These are phyloP conservation scores for Gastrodia elata DNA, from an alignment of 106 monocot species.

Conservation along the genomic window DNA sequence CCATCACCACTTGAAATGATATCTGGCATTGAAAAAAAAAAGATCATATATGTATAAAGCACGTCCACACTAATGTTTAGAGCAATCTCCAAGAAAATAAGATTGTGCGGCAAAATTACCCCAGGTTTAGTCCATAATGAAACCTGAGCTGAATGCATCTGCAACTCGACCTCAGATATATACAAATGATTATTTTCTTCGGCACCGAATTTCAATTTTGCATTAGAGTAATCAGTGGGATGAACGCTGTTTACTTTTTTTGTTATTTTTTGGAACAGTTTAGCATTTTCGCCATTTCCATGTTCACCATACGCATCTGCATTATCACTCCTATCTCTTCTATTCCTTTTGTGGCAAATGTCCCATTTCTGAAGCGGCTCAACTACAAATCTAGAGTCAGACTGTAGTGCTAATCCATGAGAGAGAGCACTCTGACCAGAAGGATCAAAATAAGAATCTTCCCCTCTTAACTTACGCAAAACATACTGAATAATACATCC, in stretches of 20 bases:
- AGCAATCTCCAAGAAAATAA: background rate
- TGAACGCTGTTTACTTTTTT: constrained; percentile 44
- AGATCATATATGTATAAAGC: background rate
- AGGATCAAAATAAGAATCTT: constrained; percentile 31
- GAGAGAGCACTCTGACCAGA: constrained; percentile 24
- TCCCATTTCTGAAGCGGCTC: constrained; percentile 95
- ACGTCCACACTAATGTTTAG: background rate
- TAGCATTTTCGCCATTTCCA: constrained; percentile 40
- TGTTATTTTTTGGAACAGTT: constrained; percentile 34
- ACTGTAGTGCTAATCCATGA: constrained; percentile 22
- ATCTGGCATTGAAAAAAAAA: constrained; percentile 36
- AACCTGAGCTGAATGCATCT: constrained; percentile 41
- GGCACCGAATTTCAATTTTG: constrained; percentile 18
- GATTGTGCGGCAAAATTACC: constrained; percentile 24
- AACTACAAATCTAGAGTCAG: constrained; percentile 50
- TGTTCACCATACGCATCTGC: constrained; percentile 76
- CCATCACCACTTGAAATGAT: constrained; percentile 62
- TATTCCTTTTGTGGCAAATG: constrained; percentile 66
- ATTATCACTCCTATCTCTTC: constrained; percentile 58
- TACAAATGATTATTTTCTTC: constrained; percentile 56
- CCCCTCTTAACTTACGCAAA: constrained; percentile 31
- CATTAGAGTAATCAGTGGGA: constrained; percentile 20
- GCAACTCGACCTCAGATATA: constrained; percentile 85
- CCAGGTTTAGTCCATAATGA: constrained; percentile 68
- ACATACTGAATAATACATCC: constrained; percentile 82